Base-by-base conservation (phyloP, 2,329 filamentous ascomycete species). In the Trichoderma sp. region DNA sequence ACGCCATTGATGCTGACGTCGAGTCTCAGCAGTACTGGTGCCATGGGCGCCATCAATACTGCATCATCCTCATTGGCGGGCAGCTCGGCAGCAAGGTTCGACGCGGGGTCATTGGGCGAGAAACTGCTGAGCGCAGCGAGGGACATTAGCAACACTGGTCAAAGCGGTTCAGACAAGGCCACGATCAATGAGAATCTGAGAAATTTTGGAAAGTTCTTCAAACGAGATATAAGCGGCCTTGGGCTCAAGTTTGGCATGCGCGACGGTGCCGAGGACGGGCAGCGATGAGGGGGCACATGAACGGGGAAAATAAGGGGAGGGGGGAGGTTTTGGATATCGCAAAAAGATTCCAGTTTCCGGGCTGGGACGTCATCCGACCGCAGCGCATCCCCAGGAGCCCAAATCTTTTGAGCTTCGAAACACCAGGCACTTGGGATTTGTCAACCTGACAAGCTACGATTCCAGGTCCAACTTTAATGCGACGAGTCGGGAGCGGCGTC, bases 141-240 rank as follows among this genome's bases (percentile, higher is more conserved):
- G 73, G 94, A 98, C 77, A 93, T 97, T 76, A 92, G 92, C 4
- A 80, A 81, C 58, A 72, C 74, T n/a, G 83, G 78, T 47, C 82
- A 82, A 73, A 84, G 75, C 15, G 84, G 82, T 17, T 78, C 85
- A 70, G 85, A 88, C 69, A 90, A 91, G 77, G 89, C 88, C 8
- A 93, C 92, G 67, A 88, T 98, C 74, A 97, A 98, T 79, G 95
- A 97, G 82, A 98, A 98, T 81, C 80, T 98, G 81, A 95, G 94
- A 84, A 97, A 94, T 80, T 93, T 99, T 82, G 95, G 95, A 28
- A 98, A 97, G 82, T 98, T 98, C 83, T 98, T 98, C 84, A 90
- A 92, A 74, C 86, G 95, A 74, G 95, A 98, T 83, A 91, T 95
- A 74, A 92, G 93, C 34, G 89, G 91, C 3, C 87, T 95, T 74